Base-by-base conservation (phyloP, 2,329 filamentous ascomycete species). In the Colletotrichum tofieldiae region DNA sequence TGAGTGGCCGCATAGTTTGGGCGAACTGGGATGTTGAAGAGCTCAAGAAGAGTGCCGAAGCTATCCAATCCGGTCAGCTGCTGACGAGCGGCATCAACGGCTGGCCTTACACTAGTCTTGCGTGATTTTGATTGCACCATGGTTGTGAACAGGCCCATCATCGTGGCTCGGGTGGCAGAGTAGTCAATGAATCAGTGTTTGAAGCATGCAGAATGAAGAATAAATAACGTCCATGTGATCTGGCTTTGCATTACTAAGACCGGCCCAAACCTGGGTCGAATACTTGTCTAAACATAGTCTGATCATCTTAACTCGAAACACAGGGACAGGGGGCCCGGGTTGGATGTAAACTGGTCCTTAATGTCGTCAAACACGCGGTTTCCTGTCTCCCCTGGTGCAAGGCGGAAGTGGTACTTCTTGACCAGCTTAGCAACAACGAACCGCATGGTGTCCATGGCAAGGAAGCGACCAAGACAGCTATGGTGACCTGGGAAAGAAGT, bases 11-110 rank as follows among this genome's bases (percentile, higher is more conserved):
- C 58, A 84, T 84, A 29, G 75, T 88, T 0, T 88, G 85, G 83
- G 80, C 82, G 14, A 85, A 85, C 29, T 89, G 86, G 86, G 87
- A 89, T 75, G 81, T 88, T 0, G 81, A 85, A 49, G 86, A 88
- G 74, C 79, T 89, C 43, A 84, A 84, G 75, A 64, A 65, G 18
- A 63, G 66, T 35, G 66, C 69, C 37, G 23, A 41, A 14, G 32
- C 45, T 2, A 69, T 69, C 41, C 43, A 72, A 29, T 45, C 65
- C 14, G 69, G 69, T 35, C 59, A 55, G 52, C 39, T 69, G n/a
- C 47, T 64, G 35, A 72, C 65, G 11, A 64, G 69, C 29, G 59
- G 69, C 12, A 69, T 72, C 59, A 67, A 63, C 54, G 69, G 69
- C 0, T 72, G 65, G 59, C 69, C 69, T 6, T 72, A 58, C 43